Evolutionary conservation across 345 rosid species (phyloP), one percentile per base, ranked within the genome.

Genomic region (Citrus mangshanensis): DNA sequence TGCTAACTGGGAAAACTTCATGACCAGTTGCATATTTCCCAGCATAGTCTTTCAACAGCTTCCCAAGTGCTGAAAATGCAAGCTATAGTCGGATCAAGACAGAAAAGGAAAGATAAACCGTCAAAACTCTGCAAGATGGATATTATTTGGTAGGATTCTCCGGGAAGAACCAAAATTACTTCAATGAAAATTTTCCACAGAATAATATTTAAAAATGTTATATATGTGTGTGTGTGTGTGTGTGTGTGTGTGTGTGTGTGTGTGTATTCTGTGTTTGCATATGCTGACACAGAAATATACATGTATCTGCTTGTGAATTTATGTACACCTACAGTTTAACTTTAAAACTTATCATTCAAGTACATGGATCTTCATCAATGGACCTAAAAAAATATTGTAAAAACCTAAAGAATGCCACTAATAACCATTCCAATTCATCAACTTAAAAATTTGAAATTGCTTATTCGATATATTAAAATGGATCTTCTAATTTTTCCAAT

Each of bases 11-110:
- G 78, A 7, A 89, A 87, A 92, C 86, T 82, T 90, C 90, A 79
- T 91, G 92, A 66, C 94, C 95, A 35, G 89, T 91, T 0, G 97
- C 98, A 82, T 89, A 92, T 84, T 81, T 88, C 70, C 98, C 93
- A 77, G 95, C 83, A 51, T 73, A 87, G 75, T 73, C 88, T 76
- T 81, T 87, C 68, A 95, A 82, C 51, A 93, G 87, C 85, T 85
- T 84, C 89, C 92, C 95, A 14, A 93, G 91, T 14, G 94, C 95
- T 95, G 87, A 82, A 80, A 82, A 77, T 19, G 59, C 13, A 67
- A 38, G 25, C 24, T n/a, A 14, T 28, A 14, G 74, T 75, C 62
- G 81, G 59, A 51, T 55, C 28, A 56, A 51, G 46, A 4, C 51
- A 34, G 19, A 30, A 72, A 72, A 72, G 21, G 40, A 76, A 68